Evolutionary conservation across 2,329 filamentous ascomycete species (phyloP).

Genomic region (Ophiognomonia clavigignenti-juglandacearum): DNA sequence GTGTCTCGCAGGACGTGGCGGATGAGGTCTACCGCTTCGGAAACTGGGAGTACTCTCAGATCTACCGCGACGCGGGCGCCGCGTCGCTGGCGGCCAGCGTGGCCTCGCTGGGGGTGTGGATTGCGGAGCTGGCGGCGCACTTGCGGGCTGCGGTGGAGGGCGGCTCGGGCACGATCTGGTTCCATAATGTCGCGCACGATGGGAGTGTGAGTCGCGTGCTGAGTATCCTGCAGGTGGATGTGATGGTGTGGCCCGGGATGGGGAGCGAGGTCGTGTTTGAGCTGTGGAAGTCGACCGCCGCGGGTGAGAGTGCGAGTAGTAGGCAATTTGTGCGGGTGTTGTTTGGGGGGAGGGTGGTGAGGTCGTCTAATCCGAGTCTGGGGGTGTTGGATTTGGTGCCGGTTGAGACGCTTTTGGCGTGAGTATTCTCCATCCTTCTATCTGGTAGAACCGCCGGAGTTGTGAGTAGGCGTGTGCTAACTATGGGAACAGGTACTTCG

Average conservation of each 20-base stretch:
- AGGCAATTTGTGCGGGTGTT: constrained; percentile 58
- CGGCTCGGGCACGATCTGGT: constrained; percentile 42
- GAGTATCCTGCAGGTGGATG: constrained; percentile 64
- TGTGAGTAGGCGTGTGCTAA: not conserved
- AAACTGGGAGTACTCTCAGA: constrained; percentile 75
- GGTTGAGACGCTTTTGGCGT: constrained; percentile 51
- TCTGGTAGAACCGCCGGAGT: rapidly evolving
- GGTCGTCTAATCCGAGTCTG: constrained; percentile 61
- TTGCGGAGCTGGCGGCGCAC: constrained; percentile 66
- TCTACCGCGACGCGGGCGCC: constrained; percentile 63
- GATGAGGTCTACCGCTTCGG: constrained; percentile 71
- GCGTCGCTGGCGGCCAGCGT: constrained; percentile 56
- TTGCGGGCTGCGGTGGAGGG: constrained; percentile 49
- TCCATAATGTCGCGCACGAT: constrained; percentile 79
- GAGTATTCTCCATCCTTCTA: not conserved
- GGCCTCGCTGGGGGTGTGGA: constrained; percentile 65
- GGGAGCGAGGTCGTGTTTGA: constrained; percentile 75
- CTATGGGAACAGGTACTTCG: constrained; percentile 49
- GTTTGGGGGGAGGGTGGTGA: constrained; percentile 61
- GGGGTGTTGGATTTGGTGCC: constrained; percentile 66
- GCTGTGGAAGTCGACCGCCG: constrained; percentile 44
- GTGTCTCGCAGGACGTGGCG: constrained; percentile 58
- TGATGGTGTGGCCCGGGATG: constrained; percentile 85
- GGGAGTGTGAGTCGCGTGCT: constrained; percentile 65
- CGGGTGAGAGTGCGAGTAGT: constrained; percentile 12